Conservation (phyloP, 2,329 filamentous ascomycete species). For the Cladorrhinum sp. region DNA sequence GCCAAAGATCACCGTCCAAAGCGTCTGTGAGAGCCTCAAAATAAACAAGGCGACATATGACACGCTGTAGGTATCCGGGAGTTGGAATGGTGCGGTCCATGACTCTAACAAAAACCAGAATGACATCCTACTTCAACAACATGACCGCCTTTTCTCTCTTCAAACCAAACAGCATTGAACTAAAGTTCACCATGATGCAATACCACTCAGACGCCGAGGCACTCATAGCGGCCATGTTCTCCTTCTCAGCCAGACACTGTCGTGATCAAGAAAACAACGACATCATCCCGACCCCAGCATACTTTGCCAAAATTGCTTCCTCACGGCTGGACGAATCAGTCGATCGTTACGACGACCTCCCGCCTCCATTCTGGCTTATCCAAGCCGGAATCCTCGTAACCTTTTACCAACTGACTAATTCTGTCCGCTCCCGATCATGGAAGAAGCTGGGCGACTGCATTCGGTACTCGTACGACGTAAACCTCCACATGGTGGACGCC, state of each 20-base stretch:
- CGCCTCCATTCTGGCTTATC: slow-evolving; percentile 35
- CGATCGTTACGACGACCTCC: slow-evolving; percentile 32
- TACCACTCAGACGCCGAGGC: slow-evolving; percentile 27
- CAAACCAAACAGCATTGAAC: slow-evolving; percentile 24
- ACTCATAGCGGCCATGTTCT: slow-evolving; percentile 33
- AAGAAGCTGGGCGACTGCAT: slow-evolving; percentile 32
- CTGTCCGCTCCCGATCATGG: slow-evolving; percentile 38
- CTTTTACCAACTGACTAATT: slow-evolving; percentile 35
- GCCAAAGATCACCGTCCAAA: slow-evolving; percentile 11
- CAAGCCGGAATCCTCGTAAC: slow-evolving; percentile 36
- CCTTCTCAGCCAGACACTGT: slow-evolving; percentile 28
- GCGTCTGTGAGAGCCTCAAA: slow-evolving; percentile 16
- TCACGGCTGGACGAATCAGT: slow-evolving; percentile 32
- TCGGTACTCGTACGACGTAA: slow-evolving; percentile 34
- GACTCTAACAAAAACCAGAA: slow-evolving; percentile 14
- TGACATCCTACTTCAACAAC: slow-evolving; percentile 31
- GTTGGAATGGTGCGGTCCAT: not conserved
- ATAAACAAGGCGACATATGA: slow-evolving; percentile 15
- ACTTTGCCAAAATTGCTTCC: slow-evolving; percentile 27
- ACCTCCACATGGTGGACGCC: slow-evolving; percentile 32
- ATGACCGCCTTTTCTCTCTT: slow-evolving; percentile 35
- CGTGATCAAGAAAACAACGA: not conserved
- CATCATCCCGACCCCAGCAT: slow-evolving; percentile 15
- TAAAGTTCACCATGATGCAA: slow-evolving; percentile 26
- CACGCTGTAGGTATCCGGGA: slow-evolving; percentile 12